Conservation (phyloP, 148 eudicot species). For the Fagopyrum homotropicum region DNA sequence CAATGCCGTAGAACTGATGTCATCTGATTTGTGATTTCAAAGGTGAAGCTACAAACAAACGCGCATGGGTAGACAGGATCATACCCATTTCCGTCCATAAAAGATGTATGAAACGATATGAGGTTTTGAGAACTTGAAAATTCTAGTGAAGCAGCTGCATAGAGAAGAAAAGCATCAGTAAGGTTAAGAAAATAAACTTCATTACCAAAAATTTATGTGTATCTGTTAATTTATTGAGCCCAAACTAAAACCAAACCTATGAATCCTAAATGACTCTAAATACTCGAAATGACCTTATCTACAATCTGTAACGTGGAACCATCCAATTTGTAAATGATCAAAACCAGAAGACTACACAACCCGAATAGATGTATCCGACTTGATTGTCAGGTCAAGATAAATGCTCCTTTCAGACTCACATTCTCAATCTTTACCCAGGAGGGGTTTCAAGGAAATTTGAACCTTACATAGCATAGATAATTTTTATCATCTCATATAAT, state of each 20-base stretch:
- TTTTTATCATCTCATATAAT: too few relatives aligned
- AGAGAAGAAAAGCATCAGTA: constrained; percentile 13
- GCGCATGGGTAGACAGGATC: background rate
- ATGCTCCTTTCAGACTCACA: background rate
- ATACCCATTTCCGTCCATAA: constrained; percentile 81
- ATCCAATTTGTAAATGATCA: background rate
- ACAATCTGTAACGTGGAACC: background rate
- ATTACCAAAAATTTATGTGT: background rate
- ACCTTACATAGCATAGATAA: background rate
- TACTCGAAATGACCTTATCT: background rate
- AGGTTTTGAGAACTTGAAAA: constrained; percentile 83
- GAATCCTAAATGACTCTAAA: background rate
- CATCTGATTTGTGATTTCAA: background rate
- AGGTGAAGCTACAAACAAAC: background rate
- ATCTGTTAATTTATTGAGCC: too few relatives aligned
- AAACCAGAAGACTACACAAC: background rate
- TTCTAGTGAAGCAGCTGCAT: constrained; percentile 82
- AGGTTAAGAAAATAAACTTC: background rate
- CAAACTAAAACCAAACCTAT: background rate
- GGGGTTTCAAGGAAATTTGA: background rate
- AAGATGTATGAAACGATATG: constrained; percentile 50
- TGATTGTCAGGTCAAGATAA: background rate
- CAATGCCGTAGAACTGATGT: background rate
- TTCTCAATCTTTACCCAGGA: background rate
- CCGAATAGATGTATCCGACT: background rate